Base-by-base conservation (phyloP, 345 rosid species). In the Conringia planisiliqua region DNA sequence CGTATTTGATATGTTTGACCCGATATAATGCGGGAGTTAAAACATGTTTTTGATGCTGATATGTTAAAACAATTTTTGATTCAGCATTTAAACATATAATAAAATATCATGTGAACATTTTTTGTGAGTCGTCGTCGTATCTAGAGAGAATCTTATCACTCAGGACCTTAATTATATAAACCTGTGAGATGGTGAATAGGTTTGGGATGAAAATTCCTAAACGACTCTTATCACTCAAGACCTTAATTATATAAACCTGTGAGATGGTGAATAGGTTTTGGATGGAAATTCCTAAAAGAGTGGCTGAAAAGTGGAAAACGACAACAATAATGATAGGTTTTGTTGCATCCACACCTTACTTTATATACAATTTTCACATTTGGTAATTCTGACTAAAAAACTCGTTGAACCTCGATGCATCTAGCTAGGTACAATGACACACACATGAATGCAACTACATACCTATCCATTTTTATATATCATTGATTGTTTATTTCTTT, bases 331-430 rank as follows among this genome's bases (percentile, higher is more conserved):
- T 35, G 24, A 44, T 44, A 44, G 47, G 39, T 24, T 24, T 39
- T 22, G 71, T 39, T 35, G 71, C 14, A 6, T 20, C 13, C 30
- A 22, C 56, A 24, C 32, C 50, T 51, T 10, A 5, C 6, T 7
- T n/a, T 6, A n/a, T 6, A 7, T 16, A 59, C 30, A 11, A 10
- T 17, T 33, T 59, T 35, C 30, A 18, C 64, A 59, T 59, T 59
- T 40, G 50, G 30, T 24, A 24, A 62, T 40, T 62, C 13, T 40
- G 3, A 13, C 17, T 8, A 40, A 24, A 13, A 38, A 39, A 26
- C 17, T 55, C 40, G 29, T 55, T 55, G 63, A 55, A 69, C 64
- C 9, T 56, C 6, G 30, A 40, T 69, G 73, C 40, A 68, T 68
- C 30, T 40, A 68, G 51, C 30, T 40, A 68, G 51, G 63, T 56